phyloP scores from a whole-genome alignment of 2,329 filamentous ascomycete species.

The Cladosporium sp. region DNA sequence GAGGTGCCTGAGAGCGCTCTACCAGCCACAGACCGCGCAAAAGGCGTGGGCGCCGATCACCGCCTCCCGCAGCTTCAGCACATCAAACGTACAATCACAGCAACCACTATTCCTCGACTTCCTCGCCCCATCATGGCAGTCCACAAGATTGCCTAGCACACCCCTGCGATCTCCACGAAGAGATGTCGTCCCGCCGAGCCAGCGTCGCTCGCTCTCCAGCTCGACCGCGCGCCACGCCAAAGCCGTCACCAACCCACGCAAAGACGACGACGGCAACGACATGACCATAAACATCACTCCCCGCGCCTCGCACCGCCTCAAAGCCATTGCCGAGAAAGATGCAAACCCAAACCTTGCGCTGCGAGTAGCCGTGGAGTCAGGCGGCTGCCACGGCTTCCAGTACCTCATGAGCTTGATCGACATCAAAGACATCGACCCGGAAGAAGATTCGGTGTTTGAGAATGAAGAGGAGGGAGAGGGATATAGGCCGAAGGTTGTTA shows the following conservation, averaged over 20 bases:
- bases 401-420: conserved; percentile 85
- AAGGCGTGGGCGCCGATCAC: not conserved
- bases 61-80: conserved; percentile 3
- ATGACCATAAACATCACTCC: conserved; percentile 81
- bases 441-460: conserved; percentile 87
- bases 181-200: not conserved
- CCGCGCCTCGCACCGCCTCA: conserved; percentile 70
- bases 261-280: conserved; percentile 77
- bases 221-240: conserved; percentile 20
- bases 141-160: not conserved
- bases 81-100: not conserved
- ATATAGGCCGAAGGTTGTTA: conserved; percentile 69
- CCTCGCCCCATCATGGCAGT: conserved; percentile 31
- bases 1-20: not conserved
- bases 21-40: not conserved
- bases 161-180: not conserved
- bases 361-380: conserved; percentile 87
- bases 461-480: conserved; percentile 51
- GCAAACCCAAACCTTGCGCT: conserved; percentile 75
- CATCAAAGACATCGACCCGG: conserved; percentile 52
- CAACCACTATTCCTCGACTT: conserved; percentile 31
- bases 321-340: conserved; percentile 54
- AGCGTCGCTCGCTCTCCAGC: conserved; percentile 17
- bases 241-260: conserved; percentile 64
- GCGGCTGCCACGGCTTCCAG: conserved; percentile 96